Evolutionary conservation across 306 rosid species (phyloP), one percentile per base, ranked within the genome.

Genomic region (Gillenia trifoliata): DNA sequence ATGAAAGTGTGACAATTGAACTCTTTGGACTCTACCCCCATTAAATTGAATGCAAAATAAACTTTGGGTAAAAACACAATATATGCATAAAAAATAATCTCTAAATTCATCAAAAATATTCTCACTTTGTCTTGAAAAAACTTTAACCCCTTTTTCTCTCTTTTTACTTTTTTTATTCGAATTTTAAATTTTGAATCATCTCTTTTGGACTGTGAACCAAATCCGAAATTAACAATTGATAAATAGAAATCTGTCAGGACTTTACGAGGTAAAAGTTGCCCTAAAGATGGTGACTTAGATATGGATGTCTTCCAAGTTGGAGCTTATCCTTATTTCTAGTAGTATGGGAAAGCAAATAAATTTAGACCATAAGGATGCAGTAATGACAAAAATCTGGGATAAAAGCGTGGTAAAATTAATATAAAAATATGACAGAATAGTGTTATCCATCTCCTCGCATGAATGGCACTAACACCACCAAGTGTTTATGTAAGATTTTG

Each of bases 261-360:
- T 89, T 91, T 91, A 64, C 4, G 91, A 68, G 85, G 87, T 94
- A 93, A 85, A 82, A 83, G 83, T 76, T 70, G 57, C 74, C 17
- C n/a, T 4, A 45, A 31, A 60, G 84, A 91, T 84, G 73, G 77
- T 84, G 96, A 89, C 85, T 85, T 83, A 66, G 77, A 82, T 79
- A 60, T 83, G 87, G 93, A 89, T 88, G 88, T 76, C 85, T 79
- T 77, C 84, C 77, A 86, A 75, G 60, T 82, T 82, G 73, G 92
- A 71, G 36, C 97, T 94, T 94, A 94, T 94, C 96, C 22, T n/a
- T 82, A 77, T 76, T 82, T 87, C 79, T 72, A 47, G 80, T 63
- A 79, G 77, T 63, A 80, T 69, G 75, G 79, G 76, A 81, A 78
- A 75, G 79, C 78, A 40, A 81, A 81, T 22, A 55, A 86, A 83